These are phyloP conservation scores for Candida anutae DNA, from an alignment of 1,139 yeast species.

Conservation along the genomic window DNA sequence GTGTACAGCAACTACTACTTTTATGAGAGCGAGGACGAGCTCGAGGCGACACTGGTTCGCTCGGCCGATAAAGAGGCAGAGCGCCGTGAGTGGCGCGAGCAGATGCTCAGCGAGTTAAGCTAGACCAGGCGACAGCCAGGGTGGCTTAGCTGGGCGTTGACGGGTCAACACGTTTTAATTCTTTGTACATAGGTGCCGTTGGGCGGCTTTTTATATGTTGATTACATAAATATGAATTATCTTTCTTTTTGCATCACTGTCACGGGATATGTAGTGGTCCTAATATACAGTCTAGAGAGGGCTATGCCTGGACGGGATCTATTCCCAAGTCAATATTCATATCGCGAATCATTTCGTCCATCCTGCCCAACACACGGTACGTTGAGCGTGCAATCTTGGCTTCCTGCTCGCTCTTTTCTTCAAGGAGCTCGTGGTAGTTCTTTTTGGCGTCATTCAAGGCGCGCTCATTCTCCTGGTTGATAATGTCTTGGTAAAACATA, in stretches of 20 bases:
- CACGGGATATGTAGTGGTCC: slow-evolving; percentile 1
- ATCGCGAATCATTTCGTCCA: slow-evolving; percentile 32
- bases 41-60: slow-evolving; percentile 2
- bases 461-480: slow-evolving; percentile 37
- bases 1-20: slow-evolving; percentile 3
- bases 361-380: slow-evolving; percentile 36
- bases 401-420: slow-evolving; percentile 32
- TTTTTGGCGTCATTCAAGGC: slow-evolving; percentile 34
- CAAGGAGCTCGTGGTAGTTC: slow-evolving; percentile 26
- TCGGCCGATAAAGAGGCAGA: slow-evolving; percentile 25
- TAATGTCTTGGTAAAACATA: slow-evolving; percentile 59
- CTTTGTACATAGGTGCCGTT: slow-evolving; percentile 3
- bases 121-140: no score
- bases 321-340: slow-evolving; percentile 29
- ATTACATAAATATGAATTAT: slow-evolving; percentile 1
- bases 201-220: slow-evolving; percentile 3
- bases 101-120: slow-evolving; percentile 31
- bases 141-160: no score
- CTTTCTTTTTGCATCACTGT: background rate
- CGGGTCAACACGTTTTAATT: no score
- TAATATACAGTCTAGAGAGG: no score
- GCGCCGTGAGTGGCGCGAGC: slow-evolving; percentile 31
- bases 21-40: slow-evolving; percentile 6
- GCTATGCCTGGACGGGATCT: no score
- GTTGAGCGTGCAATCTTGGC: slow-evolving; percentile 34